Base-by-base conservation (phyloP, 257 asterid genomes). In the Solanum sejunctum region DNA sequence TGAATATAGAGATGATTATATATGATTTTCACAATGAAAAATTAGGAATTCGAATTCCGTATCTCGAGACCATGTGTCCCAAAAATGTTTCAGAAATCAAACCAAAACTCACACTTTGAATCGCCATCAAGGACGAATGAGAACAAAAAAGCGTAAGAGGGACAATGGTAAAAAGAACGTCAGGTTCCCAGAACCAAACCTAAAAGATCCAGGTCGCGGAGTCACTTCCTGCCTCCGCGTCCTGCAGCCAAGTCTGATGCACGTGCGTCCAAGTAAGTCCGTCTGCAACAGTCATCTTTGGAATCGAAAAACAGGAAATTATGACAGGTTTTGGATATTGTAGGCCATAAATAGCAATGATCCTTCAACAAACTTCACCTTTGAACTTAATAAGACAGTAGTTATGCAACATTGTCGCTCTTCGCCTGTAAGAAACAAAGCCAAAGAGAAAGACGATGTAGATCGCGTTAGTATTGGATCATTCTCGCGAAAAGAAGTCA, bases 171-270 rank as follows among this genome's bases (percentile, higher is more conserved):
- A 69, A 69, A 36, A 26, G 77, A 17, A 28, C 1, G 4, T 15
- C n/a, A 15, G 5, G 10, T 70, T 10, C 41, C 21, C 55, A 70
- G 79, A 70, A 54, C 10, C 54, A 41, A 70, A 39, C 79, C 79
- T 70, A 70, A 21, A 94, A 81, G 52, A 95, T 57, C 97, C 98
- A 95, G 77, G 86, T 75, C 67, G 91, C 77, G 87, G 57, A 87
- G 82, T 49, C 61, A 7, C 43, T 75, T 75, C 60, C 43, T 64
- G 90, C 89, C 21, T 85, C 54, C 23, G 12, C 91, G 75, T 93
- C 99, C 20, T 89, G 91, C 89, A 92, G 81, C 99, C 97, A 93
- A 70, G 99, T 92, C 88, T 93, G 98, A 80, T 95, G 98, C 61
- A 93, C 89, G 83, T 93, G 93, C 67, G 87, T 86, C 97, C 96